Conservation (phyloP, 495 filamentous ascomycete genomes). For the Astrocystis sublimbata region DNA sequence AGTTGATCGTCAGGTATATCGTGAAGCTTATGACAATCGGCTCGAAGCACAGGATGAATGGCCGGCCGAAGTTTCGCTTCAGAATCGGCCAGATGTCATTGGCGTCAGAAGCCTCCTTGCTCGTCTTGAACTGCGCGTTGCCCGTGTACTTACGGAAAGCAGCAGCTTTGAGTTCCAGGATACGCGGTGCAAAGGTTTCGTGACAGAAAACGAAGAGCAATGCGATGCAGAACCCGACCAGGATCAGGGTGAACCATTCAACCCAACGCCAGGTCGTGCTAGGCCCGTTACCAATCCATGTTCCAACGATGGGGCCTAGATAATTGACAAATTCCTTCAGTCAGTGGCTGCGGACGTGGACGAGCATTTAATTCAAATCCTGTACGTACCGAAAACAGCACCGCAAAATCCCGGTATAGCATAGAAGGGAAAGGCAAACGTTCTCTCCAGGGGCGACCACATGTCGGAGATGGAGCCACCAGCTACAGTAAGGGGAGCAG, state of each 20-base stretch:
- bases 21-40: conserved; percentile 68
- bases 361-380: background rate
- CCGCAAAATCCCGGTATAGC: conserved; percentile 42
- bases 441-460: conserved; percentile 65
- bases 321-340: conserved; percentile 11
- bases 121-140: conserved; percentile 62
- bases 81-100: conserved; percentile 61
- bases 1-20: conserved; percentile 60
- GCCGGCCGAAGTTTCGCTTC: conserved; percentile 62
- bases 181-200: conserved; percentile 67
- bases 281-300: conserved; percentile 66
- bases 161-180: conserved; percentile 65
- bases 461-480: conserved; percentile 84
- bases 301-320: conserved; percentile 51
- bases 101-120: conserved; percentile 63
- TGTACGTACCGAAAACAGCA: conserved; percentile 25
- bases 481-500: conserved; percentile 76
- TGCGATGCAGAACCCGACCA: conserved; percentile 59
- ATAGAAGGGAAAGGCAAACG: conserved; percentile 67
- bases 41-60: conserved; percentile 67
- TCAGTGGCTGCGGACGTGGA: background rate
- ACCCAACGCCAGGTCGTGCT: conserved; percentile 66
- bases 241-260: conserved; percentile 71
- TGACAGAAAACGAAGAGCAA: conserved; percentile 64
- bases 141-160: conserved; percentile 64